Conservation (phyloP, 169 alveolate genomes). For the Plasmodium fragile region DNA sequence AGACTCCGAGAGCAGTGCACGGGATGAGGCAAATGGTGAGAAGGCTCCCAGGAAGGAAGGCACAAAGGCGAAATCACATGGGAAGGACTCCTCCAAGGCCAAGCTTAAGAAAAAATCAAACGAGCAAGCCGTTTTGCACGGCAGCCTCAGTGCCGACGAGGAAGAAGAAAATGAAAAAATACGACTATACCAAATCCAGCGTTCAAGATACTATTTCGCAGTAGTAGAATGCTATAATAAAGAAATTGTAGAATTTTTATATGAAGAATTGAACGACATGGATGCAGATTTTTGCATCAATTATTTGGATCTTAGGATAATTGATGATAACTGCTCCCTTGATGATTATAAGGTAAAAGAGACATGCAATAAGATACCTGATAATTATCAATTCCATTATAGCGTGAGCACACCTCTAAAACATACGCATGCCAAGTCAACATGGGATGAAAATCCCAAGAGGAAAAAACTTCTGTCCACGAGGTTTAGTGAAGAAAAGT, state of each 20-base stretch:
- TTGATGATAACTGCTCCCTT: conserved; percentile 93
- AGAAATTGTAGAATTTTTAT: conserved; percentile 92
- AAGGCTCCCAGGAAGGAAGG: background rate
- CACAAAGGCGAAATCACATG: background rate
- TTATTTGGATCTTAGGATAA: conserved; percentile 94
- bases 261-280: conserved; percentile 95
- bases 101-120: conserved; percentile 17
- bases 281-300: conserved; percentile 95
- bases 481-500: conserved; percentile 77
- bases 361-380: conserved; percentile 91
- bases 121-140: conserved; percentile 66
- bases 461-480: conserved; percentile 90
- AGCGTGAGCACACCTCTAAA: conserved; percentile 91
- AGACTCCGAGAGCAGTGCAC: background rate
- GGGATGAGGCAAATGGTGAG: background rate
- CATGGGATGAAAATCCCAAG: conserved; percentile 97
- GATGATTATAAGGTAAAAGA: conserved; percentile 93
- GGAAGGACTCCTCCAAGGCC: background rate
- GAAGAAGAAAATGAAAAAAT: conserved; percentile 78
- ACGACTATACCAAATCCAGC: conserved; percentile 88
- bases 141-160: conserved; percentile 76
- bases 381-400: conserved; percentile 91
- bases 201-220: conserved; percentile 95
- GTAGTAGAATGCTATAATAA: conserved; percentile 92
- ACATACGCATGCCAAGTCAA: conserved; percentile 94